Evolutionary conservation across 1,139 yeast genomes (phyloP).

Genomic region (Pichia kudriavzevii): DNA sequence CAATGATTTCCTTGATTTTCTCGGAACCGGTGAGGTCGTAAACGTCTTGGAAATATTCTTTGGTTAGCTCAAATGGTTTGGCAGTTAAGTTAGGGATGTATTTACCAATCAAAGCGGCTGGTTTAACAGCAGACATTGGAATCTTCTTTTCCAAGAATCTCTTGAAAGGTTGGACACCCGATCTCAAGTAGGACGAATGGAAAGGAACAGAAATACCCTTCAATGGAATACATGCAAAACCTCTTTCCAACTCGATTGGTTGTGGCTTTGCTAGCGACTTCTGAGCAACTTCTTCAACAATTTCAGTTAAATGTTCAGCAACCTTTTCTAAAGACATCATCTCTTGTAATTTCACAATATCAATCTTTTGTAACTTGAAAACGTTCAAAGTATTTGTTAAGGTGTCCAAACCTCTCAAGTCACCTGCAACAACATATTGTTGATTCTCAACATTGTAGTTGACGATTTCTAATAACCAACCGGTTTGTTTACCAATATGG

Average conservation of each 20-base stretch:
- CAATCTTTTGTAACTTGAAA: constrained; percentile 87
- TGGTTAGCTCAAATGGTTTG: constrained; percentile 89
- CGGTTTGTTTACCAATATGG: constrained; percentile 72
- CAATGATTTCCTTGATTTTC: constrained; percentile 80
- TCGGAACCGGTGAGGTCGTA: constrained; percentile 86
- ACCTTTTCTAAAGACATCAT: constrained; percentile 81
- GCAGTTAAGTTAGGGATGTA: constrained; percentile 99
- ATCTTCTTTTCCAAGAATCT: constrained; percentile 94
- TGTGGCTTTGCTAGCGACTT: constrained; percentile 82
- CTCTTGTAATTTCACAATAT: constrained; percentile 80
- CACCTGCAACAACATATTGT: constrained; percentile 98
- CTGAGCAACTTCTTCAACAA: constrained; percentile 75
- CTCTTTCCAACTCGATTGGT: constrained; percentile 95
- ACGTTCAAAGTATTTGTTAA: constrained; percentile 89
- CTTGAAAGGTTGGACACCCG: constrained; percentile 98
- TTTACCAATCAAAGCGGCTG: constrained; percentile 85
- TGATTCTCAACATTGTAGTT: constrained; percentile 97
- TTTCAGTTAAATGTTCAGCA: constrained; percentile 77
- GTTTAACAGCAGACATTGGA: constrained; percentile 90
- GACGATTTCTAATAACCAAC: constrained; percentile 95
- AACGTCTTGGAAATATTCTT: constrained; percentile 94
- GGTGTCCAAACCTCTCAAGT: constrained; percentile 88
- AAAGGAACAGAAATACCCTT: constrained; percentile 98
- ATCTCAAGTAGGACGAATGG: constrained; percentile 95
- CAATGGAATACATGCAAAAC: constrained; percentile 95